A percentile compares a stretch with the other conserved stretches of the same genome.
Evolutionary conservation across 495 filamentous ascomycete species (phyloP).

Genomic region (Jackrogersella multiformis): DNA sequence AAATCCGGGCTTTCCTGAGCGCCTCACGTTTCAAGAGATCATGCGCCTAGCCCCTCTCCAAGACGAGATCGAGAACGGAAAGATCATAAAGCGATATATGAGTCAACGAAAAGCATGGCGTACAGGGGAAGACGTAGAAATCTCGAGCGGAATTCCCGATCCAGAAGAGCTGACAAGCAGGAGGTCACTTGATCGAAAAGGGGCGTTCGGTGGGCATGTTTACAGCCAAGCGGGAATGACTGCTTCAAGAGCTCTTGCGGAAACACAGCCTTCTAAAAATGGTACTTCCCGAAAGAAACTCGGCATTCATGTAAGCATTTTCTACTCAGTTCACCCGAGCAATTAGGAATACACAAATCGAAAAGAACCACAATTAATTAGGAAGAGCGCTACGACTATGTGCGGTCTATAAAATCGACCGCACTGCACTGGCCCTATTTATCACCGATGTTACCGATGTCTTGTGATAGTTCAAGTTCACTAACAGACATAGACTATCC

Average conservation of each 20-base stretch:
- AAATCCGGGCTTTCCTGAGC: conserved; percentile 11
- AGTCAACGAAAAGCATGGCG: conserved; percentile 48
- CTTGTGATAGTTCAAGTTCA: neutral
- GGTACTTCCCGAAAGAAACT: conserved; percentile 43
- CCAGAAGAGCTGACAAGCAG: conserved; percentile 10
- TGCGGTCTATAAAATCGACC: neutral
- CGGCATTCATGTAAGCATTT: conserved; percentile 66
- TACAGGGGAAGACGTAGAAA: conserved; percentile 41
- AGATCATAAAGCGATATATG: conserved; percentile 49
- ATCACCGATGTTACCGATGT: neutral
- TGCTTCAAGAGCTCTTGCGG: conserved; percentile 61
- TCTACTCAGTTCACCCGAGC: neutral
- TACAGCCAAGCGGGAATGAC: conserved; percentile 72
- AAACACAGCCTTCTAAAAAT: conserved; percentile 45
- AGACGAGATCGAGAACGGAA: conserved; percentile 15
- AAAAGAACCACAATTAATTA: neutral
- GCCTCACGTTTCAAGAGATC: conserved; percentile 52
- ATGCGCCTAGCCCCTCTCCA: conserved; percentile 50
- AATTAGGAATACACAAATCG: neutral
- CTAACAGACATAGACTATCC: conserved; percentile 62
- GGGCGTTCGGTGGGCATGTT: conserved; percentile 72
- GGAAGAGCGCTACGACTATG: neutral
- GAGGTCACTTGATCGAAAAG: conserved; percentile 1
- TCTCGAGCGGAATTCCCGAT: neutral
- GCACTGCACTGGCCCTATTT: neutral